Evolutionary conservation across 2,329 filamentous ascomycete genomes (phyloP).

Genomic region (Cucurbitaria berberidis): DNA sequence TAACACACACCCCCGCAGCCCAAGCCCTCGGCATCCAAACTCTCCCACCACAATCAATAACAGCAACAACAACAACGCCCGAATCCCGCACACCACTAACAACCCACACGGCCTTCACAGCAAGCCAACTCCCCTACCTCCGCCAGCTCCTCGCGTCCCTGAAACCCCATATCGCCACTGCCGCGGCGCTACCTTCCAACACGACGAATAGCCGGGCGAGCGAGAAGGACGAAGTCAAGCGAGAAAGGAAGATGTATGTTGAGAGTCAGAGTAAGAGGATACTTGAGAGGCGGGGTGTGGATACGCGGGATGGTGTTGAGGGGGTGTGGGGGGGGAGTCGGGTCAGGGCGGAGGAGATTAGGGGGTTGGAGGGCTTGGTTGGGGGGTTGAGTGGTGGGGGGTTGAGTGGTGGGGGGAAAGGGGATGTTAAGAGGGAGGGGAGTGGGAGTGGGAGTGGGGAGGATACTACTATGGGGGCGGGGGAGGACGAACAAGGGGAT

Average conservation of each 20-base stretch:
- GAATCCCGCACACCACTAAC: conserved; percentile 60
- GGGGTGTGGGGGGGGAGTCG: conserved; percentile 34
- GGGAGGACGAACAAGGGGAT: conserved; percentile 19
- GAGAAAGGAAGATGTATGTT: conserved; percentile 80
- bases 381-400: too few relatives aligned
- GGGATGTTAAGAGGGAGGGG: conserved; percentile 13
- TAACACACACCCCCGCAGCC: conserved; percentile 58
- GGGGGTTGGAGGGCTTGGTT: conserved; percentile 40
- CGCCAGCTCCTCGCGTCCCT: conserved; percentile 72
- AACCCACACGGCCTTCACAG: conserved; percentile 77
- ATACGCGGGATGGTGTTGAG: conserved; percentile 52
- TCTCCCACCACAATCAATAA: conserved; percentile 32
- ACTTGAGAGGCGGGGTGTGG: conserved; percentile 74
- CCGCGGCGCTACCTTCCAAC: conserved; percentile 35
- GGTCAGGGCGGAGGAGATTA: conserved; percentile 36
- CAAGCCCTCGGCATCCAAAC: conserved; percentile 53
- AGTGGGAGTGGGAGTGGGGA: not conserved
- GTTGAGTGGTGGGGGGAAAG: too few relatives aligned
- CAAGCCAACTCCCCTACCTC: conserved; percentile 82
- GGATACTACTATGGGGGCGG: not conserved
- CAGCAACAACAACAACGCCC: conserved; percentile 22
- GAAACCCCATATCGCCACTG: conserved; percentile 65
- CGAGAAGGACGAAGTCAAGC: conserved; percentile 58
- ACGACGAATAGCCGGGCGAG: conserved; percentile 29
- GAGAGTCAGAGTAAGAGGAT: conserved; percentile 79